A percentile compares a stretch with the other conserved stretches of the same genome.
Conservation (phyloP, 2,329 filamentous ascomycete species). For the Lasiodiplodia sp. region DNA sequence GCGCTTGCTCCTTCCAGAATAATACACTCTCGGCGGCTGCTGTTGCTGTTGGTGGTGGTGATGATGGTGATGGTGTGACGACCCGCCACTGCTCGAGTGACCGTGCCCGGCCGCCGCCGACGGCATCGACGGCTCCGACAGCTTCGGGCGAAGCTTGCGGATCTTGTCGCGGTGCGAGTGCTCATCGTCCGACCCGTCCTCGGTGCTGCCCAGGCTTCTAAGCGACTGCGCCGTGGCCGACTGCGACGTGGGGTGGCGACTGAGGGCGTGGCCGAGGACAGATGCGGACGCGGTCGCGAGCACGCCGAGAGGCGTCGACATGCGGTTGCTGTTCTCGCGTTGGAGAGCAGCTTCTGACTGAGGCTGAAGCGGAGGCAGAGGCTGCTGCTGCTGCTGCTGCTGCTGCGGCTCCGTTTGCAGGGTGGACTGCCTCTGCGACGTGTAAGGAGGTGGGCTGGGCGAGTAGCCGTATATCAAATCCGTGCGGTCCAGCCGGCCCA, state of each 20-base stretch:
- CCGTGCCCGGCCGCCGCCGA: constrained; percentile 39
- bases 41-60: neutral
- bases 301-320: constrained; percentile 25
- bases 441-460: constrained; percentile 50
- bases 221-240: constrained; percentile 32
- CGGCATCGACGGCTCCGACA: constrained; percentile 39
- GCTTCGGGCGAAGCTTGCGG: constrained; percentile 47
- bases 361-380: no score
- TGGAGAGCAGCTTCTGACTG: neutral
- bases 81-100: constrained; percentile 7
- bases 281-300: constrained; percentile 26
- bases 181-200: constrained; percentile 33
- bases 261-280: constrained; percentile 22
- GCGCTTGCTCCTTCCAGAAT: constrained; percentile 51
- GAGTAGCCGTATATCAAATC: constrained; percentile 53
- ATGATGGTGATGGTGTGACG: neutral
- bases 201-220: constrained; percentile 44
- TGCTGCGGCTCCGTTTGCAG: no score
- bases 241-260: constrained; percentile 9
- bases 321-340: constrained; percentile 3
- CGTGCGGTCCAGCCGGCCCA: constrained; percentile 37
- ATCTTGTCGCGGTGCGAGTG: constrained; percentile 52
- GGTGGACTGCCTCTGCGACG: constrained; percentile 35
- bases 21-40: constrained; percentile 43
- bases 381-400: no score